Percentiles rank a stretch among this genome's conserved stretches.
Conservation (phyloP, 257 asterid species). For the Thymus quinquecostatus region DNA sequence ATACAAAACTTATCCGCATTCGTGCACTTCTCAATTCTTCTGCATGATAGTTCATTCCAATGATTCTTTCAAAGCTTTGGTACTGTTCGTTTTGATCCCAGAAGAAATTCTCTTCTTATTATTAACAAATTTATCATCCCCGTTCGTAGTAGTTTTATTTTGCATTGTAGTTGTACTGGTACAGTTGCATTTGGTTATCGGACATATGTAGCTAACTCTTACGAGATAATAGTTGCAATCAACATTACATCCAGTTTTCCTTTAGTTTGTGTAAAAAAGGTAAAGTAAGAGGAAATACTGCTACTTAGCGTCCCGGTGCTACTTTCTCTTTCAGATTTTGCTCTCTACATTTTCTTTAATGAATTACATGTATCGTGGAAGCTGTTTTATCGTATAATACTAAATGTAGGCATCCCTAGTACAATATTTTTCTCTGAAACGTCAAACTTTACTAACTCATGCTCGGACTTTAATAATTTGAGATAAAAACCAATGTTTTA, state of each 20-base stretch:
- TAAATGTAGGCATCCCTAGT: not conserved
- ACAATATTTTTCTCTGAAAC: not conserved
- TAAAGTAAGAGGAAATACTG: no score
- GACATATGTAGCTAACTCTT: not conserved
- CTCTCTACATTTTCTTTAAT: no score
- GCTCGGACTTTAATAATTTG: not conserved
- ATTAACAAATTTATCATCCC: not conserved
- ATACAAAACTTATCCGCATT: constrained; percentile 14
- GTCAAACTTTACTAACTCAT: not conserved
- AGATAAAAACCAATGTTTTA: constrained; percentile 1
- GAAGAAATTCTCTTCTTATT: constrained; percentile 1
- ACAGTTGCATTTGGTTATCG: not conserved
- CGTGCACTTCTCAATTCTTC: not conserved
- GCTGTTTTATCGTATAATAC: not conserved
- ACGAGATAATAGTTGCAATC: not conserved
- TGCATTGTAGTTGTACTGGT: not conserved
- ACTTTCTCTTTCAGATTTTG: no score
- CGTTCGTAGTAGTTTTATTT: not conserved
- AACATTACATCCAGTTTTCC: not conserved
- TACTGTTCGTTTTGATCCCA: not conserved
- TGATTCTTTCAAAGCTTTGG: not conserved
- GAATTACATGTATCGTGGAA: not conserved
- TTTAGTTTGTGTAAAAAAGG: no score
- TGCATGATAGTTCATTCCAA: not conserved
- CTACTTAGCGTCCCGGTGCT: no score